phyloP scores from a whole-genome alignment of 2,329 filamentous ascomycete species.

The Truncatella angustata region DNA sequence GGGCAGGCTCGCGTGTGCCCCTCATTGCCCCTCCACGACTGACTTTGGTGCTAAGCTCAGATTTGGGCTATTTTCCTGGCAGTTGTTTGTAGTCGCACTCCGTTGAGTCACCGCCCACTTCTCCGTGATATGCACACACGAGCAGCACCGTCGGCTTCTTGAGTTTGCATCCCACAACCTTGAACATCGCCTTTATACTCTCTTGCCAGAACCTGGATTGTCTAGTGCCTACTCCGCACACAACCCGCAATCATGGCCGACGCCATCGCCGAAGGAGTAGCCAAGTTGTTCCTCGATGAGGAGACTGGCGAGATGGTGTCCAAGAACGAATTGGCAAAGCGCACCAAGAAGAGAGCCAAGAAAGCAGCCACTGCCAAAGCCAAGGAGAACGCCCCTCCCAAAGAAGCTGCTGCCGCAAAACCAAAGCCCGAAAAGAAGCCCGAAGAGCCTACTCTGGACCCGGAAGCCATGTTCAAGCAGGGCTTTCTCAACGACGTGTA shows the following conservation, averaged over 20 bases:
- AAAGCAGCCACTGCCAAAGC: constrained; percentile 39
- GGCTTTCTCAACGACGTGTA: constrained; percentile 74
- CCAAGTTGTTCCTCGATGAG: constrained; percentile 61
- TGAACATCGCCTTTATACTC: too few species aligned
- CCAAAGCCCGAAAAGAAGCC: constrained; percentile 46
- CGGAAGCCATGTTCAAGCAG: constrained; percentile 74
- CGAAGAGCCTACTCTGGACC: constrained; percentile 45
- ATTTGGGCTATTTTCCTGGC: background rate
- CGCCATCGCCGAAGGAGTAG: constrained; percentile 40
- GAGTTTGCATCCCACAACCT: too few species aligned
- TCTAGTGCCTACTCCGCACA: background rate
- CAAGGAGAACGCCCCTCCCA: constrained; percentile 20
- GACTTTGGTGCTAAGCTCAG: background rate
- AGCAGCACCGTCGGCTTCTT: too few species aligned
- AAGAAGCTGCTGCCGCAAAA: constrained; percentile 26
- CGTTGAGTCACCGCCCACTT: background rate
- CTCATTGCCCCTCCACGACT: background rate
- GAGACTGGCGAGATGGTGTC: constrained; percentile 66
- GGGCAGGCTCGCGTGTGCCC: background rate
- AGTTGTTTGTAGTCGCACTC: too few species aligned
- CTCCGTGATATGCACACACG: too few species aligned
- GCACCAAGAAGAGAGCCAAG: constrained; percentile 56
- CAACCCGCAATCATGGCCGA: constrained; percentile 32
- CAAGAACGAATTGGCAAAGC: constrained; percentile 63
- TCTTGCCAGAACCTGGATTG: background rate